A percentile compares a stretch with the other conserved stretches of the same genome.
These are phyloP conservation scores for Hibiscus tridactylites DNA, from an alignment of 345 rosid genomes.

Conservation along the genomic window DNA sequence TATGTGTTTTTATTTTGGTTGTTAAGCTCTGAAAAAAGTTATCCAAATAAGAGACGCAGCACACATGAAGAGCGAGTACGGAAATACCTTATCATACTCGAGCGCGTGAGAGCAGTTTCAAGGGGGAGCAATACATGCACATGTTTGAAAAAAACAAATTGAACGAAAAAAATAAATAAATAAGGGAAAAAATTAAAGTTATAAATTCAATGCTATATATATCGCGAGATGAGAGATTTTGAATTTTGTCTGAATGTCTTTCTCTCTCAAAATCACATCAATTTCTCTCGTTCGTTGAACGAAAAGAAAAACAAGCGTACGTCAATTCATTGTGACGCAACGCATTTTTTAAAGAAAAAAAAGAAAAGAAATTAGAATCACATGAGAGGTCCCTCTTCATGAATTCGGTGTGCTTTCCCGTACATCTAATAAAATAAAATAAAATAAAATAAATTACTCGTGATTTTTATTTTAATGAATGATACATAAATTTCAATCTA, in stretches of 20 bases:
- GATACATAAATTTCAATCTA: too few relatives aligned
- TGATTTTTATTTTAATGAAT: too few relatives aligned
- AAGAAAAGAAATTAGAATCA: neutral
- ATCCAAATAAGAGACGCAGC: neutral
- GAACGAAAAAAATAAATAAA: neutral
- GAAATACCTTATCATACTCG: neutral
- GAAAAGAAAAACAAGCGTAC: neutral
- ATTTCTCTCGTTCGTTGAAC: neutral
- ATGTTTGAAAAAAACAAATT: neutral
- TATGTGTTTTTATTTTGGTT: neutral
- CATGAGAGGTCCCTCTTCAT: constrained; percentile 1
- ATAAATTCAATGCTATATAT: neutral
- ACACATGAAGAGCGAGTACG: neutral
- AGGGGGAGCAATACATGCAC: neutral
- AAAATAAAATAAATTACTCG: too few relatives aligned
- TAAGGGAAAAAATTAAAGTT: neutral
- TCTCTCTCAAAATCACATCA: neutral
- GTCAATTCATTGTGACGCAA: constrained; percentile 40
- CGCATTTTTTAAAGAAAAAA: neutral
- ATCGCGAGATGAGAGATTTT: neutral
- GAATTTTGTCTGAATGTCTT: neutral
- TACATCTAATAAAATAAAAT: neutral
- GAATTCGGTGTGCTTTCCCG: neutral
- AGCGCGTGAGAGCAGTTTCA: neutral
- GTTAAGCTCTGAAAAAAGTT: neutral